These are phyloP conservation scores for Vitis hybrid DNA, from an alignment of 177 flowering plant species.

Conservation along the genomic window DNA sequence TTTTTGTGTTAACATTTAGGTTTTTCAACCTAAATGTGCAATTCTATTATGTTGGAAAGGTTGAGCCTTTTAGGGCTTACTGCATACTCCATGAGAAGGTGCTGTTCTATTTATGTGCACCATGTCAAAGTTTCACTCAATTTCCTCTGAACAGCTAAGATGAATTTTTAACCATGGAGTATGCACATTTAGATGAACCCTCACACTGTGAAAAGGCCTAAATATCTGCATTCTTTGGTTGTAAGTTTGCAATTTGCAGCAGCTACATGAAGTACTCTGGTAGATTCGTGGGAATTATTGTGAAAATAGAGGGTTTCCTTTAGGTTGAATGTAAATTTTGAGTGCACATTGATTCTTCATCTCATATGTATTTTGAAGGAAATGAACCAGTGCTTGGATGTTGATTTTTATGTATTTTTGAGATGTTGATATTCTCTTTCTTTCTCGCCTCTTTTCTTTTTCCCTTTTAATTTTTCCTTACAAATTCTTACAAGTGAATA, in stretches of 20 bases:
- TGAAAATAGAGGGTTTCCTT: not conserved
- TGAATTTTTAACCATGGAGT: not conserved
- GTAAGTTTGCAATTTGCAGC: not conserved
- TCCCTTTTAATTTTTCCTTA: no score
- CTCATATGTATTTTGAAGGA: no score
- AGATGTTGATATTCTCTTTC: not conserved
- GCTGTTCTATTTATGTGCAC: not conserved
- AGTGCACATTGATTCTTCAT: not conserved
- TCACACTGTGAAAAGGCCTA: not conserved
- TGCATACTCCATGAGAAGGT: not conserved
- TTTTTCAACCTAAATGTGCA: not conserved
- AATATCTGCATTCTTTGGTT: not conserved
- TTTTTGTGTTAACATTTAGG: not conserved
- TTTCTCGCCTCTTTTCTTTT: no score
- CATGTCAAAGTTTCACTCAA: not conserved
- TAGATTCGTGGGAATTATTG: not conserved
- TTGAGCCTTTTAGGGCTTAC: not conserved
- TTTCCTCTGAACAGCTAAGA: not conserved
- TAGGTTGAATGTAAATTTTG: not conserved
- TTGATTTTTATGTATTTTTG: not conserved
- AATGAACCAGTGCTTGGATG: no score
- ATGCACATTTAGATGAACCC: not conserved
- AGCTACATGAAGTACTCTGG: not conserved
- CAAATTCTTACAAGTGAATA: not conserved
- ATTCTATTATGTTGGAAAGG: no score